Percentiles rank a stretch among this genome's conserved stretches.
phyloP scores from a whole-genome alignment of 176 grass and related monocot species.

The Zizania latifolia region DNA sequence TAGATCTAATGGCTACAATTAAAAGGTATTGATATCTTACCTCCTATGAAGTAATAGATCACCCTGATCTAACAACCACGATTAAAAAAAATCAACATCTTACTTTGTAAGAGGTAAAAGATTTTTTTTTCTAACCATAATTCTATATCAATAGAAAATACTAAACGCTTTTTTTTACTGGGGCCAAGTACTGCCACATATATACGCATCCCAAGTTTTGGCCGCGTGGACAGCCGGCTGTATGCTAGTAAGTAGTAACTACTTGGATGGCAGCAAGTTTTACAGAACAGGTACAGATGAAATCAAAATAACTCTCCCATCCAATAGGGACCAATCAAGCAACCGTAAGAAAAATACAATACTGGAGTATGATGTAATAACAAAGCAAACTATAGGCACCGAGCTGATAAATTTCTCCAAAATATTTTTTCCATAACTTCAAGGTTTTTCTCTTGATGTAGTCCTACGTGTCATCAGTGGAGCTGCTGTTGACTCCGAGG shows the following conservation, averaged over 20 bases:
- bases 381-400: neutral
- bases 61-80: too few species aligned
- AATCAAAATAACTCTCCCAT: neutral
- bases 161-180: too few species aligned
- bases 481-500: slow-evolving; percentile 64
- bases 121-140: too few species aligned
- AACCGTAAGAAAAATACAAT: neutral
- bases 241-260: neutral
- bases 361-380: neutral
- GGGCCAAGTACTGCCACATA: slow-evolving; percentile 12
- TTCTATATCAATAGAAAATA: too few species aligned
- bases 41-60: too few species aligned
- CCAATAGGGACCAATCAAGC: neutral
- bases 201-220: neutral
- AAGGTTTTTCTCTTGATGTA: neutral
- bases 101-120: too few species aligned
- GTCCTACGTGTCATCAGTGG: slow-evolving; percentile 13
- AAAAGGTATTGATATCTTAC: too few species aligned
- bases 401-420: neutral
- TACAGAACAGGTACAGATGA: slow-evolving; percentile 18
- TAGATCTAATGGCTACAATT: too few species aligned
- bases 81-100: too few species aligned
- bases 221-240: neutral
- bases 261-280: neutral
- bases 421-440: neutral